Base-by-base conservation (phyloP, 352 stramenopile genomes). In the Phytopythium helicoides region DNA sequence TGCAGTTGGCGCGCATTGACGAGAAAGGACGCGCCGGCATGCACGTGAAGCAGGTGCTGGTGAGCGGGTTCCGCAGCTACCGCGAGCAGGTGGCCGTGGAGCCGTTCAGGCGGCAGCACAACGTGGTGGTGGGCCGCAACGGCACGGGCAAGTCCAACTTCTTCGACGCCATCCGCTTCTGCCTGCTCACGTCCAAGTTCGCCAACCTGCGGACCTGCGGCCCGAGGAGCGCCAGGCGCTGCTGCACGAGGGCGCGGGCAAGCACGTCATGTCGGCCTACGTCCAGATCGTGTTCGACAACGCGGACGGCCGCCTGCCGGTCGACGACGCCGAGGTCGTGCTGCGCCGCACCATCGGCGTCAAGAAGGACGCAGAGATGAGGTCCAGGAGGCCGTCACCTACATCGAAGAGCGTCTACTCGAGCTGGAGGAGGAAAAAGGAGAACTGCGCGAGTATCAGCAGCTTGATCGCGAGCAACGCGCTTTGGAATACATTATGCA, bases 251-350 rank as follows among this genome's bases (percentile, higher is more conserved):
- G 94, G 88, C 3, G 81, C 91, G 1, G 90, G 94, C 14, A 94
- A 92, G 41, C 87, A 98, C 33, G 96, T 98, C 28, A 97, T 99
- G 66, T 97, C 87, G 25, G 97, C 97, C 15, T 99, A 97, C 67
- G 97, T 99, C 0, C 97, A 99, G 79, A 97, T 99, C 53, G 83
- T 99, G 4, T 99, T 99, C 72, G 97, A 99, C 77, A 99, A 99
- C 68, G 87, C 81, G n/a, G 97, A 99, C 61, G 79, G 95, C 18
- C 87, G 97, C 0, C 85, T 99, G 59, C 89, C 85, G 7, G 83
- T 97, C 46, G 92, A 98, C 58, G 86, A 82, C 35, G 74, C 94
- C 36, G 92, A 97, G 51, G 97, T 99, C 16, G 83, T 97, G 31
- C 70, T 99, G 55, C 89, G 97, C 47, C 94, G 98, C 33, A 99